Percentiles rank a stretch among this genome's conserved stretches.
These are phyloP conservation scores for Lactarius sanguifluus DNA, from an alignment of 768 basidiomycete genomes.

Conservation along the genomic window DNA sequence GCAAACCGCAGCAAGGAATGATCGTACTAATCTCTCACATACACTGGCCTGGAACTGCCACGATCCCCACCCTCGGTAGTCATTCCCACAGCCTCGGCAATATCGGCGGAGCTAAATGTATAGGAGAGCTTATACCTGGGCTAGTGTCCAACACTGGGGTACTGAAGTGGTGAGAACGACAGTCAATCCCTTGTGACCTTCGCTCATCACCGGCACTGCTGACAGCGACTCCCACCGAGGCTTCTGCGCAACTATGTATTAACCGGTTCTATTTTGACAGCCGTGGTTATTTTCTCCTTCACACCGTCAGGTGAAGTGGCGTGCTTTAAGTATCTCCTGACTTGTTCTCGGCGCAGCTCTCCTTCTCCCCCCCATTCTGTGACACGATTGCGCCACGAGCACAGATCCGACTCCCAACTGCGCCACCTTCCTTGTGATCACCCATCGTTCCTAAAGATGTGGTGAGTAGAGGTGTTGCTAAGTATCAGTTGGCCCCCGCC, in stretches of 20 bases:
- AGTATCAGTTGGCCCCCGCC: background rate
- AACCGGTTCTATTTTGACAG: background rate
- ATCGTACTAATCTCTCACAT: background rate
- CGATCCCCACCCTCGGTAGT: background rate
- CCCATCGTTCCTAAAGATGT: background rate
- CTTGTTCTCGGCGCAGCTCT: background rate
- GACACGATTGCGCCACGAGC: background rate
- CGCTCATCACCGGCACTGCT: constrained; percentile 6
- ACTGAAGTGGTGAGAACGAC: constrained; percentile 13
- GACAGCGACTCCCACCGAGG: constrained; percentile 17
- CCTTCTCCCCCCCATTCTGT: constrained; percentile 4
- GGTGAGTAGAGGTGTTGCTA: background rate
- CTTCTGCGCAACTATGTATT: constrained; percentile 21
- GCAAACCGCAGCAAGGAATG: too few species aligned
- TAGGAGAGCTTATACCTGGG: background rate
- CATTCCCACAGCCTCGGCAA: background rate
- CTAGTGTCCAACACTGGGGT: background rate
- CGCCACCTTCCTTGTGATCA: background rate
- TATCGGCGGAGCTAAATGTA: background rate
- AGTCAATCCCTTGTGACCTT: constrained; percentile 2
- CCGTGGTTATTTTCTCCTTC: background rate
- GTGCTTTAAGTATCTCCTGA: constrained; percentile 4
- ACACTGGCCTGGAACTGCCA: background rate
- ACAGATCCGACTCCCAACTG: background rate
- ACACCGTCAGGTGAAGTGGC: background rate